These are phyloP conservation scores for Penicillium silybi DNA, from an alignment of 495 filamentous ascomycete species.

Conservation along the genomic window DNA sequence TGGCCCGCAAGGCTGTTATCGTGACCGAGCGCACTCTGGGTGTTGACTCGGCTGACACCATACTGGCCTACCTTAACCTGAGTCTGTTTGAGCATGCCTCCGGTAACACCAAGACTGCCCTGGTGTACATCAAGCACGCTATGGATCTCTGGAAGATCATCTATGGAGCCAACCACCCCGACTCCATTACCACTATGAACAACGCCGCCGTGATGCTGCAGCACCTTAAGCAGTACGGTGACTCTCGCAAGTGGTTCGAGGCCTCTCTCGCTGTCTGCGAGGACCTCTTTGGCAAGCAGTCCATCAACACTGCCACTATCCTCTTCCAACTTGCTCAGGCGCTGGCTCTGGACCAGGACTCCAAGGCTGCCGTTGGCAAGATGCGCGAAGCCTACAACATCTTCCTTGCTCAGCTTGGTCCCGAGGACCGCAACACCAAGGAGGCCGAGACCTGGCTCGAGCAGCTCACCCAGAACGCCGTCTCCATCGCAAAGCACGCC, in stretches of 20 bases:
- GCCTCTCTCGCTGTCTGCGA: constrained; percentile 83
- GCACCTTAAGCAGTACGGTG: constrained; percentile 82
- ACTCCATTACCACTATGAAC: constrained; percentile 98
- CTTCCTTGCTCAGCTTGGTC: constrained; percentile 78
- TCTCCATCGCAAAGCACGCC: constrained; percentile 85
- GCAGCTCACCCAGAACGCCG: constrained; percentile 90
- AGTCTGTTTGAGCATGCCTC: constrained; percentile 91
- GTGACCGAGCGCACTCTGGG: constrained; percentile 93
- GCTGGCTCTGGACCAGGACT: constrained; percentile 85
- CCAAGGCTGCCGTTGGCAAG: constrained; percentile 79
- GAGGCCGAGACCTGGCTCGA: constrained; percentile 94
- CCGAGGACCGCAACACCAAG: constrained; percentile 91
- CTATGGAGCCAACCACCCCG: constrained; percentile 88
- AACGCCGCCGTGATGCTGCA: constrained; percentile 99
- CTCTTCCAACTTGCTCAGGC: constrained; percentile 97
- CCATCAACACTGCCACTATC: constrained; percentile 90
- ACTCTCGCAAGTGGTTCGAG: constrained; percentile 96
- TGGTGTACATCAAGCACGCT: constrained; percentile 86
- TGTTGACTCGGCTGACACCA: constrained; percentile 88
- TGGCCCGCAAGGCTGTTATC: constrained; percentile 94
- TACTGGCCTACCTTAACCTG: constrained; percentile 92
- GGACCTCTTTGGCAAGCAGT: constrained; percentile 77
- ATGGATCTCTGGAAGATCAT: constrained; percentile 96
- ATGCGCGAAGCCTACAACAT: constrained; percentile 97
- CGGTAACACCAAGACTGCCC: constrained; percentile 77